Conservation (phyloP, 331 rosid species). For the Erythrophleum ivorense region DNA sequence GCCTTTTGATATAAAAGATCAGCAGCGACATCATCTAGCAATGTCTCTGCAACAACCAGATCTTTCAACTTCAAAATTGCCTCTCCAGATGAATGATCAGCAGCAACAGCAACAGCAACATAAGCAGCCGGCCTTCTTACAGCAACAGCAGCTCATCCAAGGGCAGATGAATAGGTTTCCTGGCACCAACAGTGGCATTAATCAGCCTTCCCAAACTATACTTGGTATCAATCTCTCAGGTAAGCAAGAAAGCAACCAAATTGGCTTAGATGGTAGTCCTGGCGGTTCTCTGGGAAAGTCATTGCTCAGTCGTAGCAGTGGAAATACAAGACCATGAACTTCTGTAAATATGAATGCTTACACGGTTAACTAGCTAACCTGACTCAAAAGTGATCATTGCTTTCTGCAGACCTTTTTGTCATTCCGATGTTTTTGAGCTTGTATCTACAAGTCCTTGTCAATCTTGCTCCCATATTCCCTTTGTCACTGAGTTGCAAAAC, state of each 20-base stretch:
- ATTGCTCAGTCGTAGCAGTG: conserved; percentile 16
- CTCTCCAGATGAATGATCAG: conserved; percentile 49
- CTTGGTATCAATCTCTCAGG: conserved; percentile 32
- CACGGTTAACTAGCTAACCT: not conserved
- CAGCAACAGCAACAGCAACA: conserved; percentile 40
- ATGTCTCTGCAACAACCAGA: conserved; percentile 48
- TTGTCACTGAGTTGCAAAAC: not conserved
- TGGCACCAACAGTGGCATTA: conserved; percentile 32
- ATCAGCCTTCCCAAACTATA: conserved; percentile 44
- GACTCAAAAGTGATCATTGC: not conserved
- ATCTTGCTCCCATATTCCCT: not conserved
- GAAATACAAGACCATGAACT: conserved; percentile 31
- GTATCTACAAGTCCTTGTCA: not conserved
- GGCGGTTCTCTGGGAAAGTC: conserved; percentile 45
- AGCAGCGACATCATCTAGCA: conserved; percentile 41
- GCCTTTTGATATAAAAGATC: conserved; percentile 45
- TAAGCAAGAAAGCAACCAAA: conserved; percentile 50
- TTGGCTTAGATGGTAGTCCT: conserved; percentile 38
- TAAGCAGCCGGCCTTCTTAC: conserved; percentile 44
- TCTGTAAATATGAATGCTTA: not conserved
- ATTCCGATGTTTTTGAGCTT: not conserved
- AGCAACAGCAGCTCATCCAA: conserved; percentile 50
- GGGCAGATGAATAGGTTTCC: conserved; percentile 44
- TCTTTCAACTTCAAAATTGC: conserved; percentile 34
- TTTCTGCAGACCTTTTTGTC: not conserved